phyloP scores from a whole-genome alignment of 2,329 filamentous ascomycete genomes.

The Calonectria montana region DNA sequence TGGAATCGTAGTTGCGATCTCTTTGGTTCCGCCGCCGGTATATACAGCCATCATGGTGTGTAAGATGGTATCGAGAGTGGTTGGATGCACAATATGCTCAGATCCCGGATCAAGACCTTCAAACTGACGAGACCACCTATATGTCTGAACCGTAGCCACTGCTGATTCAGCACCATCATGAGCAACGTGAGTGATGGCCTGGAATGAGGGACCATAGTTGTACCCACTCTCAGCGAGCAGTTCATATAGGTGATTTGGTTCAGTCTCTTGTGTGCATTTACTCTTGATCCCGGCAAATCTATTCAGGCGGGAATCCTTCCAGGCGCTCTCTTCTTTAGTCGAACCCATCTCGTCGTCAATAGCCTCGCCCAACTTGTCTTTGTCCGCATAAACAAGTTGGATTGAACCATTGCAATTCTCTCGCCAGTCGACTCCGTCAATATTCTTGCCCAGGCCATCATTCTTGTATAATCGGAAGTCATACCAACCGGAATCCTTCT shows the following conservation, averaged over 20 bases:
- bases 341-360: not conserved
- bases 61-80: slow-evolving; percentile 3
- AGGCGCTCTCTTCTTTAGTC: not conserved
- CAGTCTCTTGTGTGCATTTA: not conserved
- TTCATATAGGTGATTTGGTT: not conserved
- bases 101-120: not conserved
- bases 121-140: not conserved
- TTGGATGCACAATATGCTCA: slow-evolving; percentile 7
- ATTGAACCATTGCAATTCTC: not conserved
- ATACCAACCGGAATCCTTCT: not conserved
- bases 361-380: not conserved
- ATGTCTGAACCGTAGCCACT: not conserved
- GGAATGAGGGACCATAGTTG: not conserved
- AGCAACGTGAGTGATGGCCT: not conserved
- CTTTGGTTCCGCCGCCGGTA: not conserved
- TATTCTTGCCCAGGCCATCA: slow-evolving; percentile 30
- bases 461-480: slow-evolving; percentile 43
- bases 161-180: not conserved
- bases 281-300: not conserved
- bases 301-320: not conserved
- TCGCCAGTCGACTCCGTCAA: slow-evolving; percentile 45
- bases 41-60: not conserved
- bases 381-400: not conserved
- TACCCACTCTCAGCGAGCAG: not conserved
- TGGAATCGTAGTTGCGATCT: not conserved